Evolutionary conservation across 108 stramenopile genomes (phyloP).

Genomic region (Cylindrotheca closterium): DNA sequence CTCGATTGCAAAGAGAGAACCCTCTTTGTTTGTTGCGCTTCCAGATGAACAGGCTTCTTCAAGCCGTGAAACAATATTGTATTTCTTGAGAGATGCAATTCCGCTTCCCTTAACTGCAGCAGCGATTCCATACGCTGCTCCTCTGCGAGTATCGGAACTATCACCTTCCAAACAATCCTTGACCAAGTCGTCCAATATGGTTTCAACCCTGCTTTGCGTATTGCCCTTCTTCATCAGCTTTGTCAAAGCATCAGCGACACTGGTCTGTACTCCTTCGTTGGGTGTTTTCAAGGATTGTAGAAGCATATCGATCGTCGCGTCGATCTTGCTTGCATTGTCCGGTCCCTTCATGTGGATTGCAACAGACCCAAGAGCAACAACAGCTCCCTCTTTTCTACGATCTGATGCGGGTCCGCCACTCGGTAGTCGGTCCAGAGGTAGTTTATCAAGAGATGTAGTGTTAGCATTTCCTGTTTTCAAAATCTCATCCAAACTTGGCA

Average conservation of each 20-base stretch:
- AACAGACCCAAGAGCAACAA: conserved; percentile 84
- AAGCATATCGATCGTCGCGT: conserved; percentile 82
- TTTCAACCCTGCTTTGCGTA: conserved; percentile 70
- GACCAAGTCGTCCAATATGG: conserved; percentile 57
- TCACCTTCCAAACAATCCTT: conserved; percentile 68
- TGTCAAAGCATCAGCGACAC: conserved; percentile 73
- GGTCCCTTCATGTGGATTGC: conserved; percentile 81
- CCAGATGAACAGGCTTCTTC: conserved; percentile 84
- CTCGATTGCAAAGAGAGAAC: conserved; percentile 95
- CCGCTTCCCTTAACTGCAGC: conserved; percentile 98
- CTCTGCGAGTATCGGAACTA: conserved; percentile 68
- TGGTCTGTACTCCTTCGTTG: conserved; percentile 84
- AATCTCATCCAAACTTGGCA: conserved; percentile 78
- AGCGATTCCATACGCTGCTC: conserved; percentile 96
- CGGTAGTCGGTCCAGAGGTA: conserved; percentile 61
- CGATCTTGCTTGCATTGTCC: conserved; percentile 74
- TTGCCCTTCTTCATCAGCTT: conserved; percentile 90
- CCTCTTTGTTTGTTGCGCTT: conserved; percentile 77
- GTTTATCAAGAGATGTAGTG: conserved; percentile 37
- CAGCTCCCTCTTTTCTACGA: conserved; percentile 87
- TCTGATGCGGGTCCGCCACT: conserved; percentile 55
- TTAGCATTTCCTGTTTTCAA: conserved; percentile 70
- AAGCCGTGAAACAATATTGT: conserved; percentile 82
- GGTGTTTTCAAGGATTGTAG: conserved; percentile 73
- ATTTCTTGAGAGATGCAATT: conserved; percentile 92